Percentiles rank a stretch among this genome's conserved stretches.
Conservation (phyloP, 2,329 filamentous ascomycete genomes). For the Bipolaris sorokiniana region DNA sequence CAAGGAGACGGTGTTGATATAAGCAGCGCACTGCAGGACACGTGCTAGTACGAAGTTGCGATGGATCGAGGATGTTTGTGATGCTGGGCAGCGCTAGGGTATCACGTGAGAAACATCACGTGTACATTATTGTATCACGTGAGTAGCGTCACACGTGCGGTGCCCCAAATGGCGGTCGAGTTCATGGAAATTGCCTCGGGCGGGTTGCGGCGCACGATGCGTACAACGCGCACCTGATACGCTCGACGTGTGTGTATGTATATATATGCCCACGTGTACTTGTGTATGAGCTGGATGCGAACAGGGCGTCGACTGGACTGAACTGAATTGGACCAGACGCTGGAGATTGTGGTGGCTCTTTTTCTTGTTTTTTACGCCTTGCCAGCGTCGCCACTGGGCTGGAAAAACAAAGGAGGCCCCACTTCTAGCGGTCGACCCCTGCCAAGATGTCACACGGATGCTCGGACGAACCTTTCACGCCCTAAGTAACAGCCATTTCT, state of each 20-base stretch:
- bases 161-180: neutral
- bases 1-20: too few relatives aligned
- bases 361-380: neutral
- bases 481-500: conserved; percentile 6
- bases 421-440: conserved; percentile 9
- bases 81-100: neutral
- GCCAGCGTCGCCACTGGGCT: neutral
- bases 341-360: neutral
- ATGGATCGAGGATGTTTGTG: neutral
- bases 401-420: neutral
- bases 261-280: too few relatives aligned
- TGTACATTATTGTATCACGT: too few relatives aligned
- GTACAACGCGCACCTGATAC: neutral
- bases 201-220: neutral
- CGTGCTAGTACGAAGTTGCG: neutral
- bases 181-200: neutral
- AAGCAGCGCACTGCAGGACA: neutral
- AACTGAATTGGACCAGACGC: neutral
- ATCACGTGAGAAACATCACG: neutral
- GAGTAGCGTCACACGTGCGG: neutral
- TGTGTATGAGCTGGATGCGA: neutral
- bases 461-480: conserved; percentile 3
- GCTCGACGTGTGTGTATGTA: too few relatives aligned
- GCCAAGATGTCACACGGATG: conserved; percentile 12
- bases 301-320: neutral